These are phyloP conservation scores for Isabelozyma heimii DNA, from an alignment of 805 yeast genomes.

Conservation along the genomic window DNA sequence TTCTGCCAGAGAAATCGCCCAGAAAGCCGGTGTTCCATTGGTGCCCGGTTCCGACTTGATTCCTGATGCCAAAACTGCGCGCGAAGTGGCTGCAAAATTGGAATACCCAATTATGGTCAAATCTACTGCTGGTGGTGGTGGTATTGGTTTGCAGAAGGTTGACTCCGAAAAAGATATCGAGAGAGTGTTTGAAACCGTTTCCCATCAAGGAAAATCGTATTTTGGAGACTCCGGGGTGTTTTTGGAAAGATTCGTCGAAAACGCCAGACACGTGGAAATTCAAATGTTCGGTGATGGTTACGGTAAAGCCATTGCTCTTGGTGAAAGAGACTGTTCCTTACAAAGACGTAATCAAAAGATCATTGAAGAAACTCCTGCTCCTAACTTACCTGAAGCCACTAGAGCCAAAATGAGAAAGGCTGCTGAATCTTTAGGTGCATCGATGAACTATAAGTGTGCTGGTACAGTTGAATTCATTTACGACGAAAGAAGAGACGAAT, in stretches of 20 bases:
- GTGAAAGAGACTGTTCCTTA: slow-evolving; percentile 96
- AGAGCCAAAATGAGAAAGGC: slow-evolving; percentile 74
- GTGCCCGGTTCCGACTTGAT: slow-evolving; percentile 97
- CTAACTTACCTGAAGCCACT: slow-evolving; percentile 80
- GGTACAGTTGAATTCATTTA: slow-evolving; percentile 97
- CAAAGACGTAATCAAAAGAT: slow-evolving; percentile 97
- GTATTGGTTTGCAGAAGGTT: slow-evolving; percentile 94
- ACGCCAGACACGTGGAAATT: slow-evolving; percentile 94
- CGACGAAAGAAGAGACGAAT: slow-evolving; percentile 81
- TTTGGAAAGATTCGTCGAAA: slow-evolving; percentile 89
- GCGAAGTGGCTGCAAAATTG: slow-evolving; percentile 65
- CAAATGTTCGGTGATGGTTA: slow-evolving; percentile 96
- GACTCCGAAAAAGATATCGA: slow-evolving; percentile 79
- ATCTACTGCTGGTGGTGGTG: slow-evolving; percentile 99
- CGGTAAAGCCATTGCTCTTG: slow-evolving; percentile 90
- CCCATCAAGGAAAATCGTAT: slow-evolving; percentile 89
- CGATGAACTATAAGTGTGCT: slow-evolving; percentile 90
- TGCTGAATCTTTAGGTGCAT: slow-evolving; percentile 77
- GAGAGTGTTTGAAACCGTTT: slow-evolving; percentile 83
- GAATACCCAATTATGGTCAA: slow-evolving; percentile 94
- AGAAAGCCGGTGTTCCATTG: slow-evolving; percentile 86
- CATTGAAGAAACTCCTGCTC: slow-evolving; percentile 98
- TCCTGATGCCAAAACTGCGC: slow-evolving; percentile 69
- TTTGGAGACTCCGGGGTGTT: slow-evolving; percentile 97
- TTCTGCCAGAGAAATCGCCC: slow-evolving; percentile 93